A percentile compares a stretch with the other conserved stretches of the same genome.
These are phyloP conservation scores for Elsinoe batatas DNA, from an alignment of 2,329 filamentous ascomycete genomes.

Conservation along the genomic window DNA sequence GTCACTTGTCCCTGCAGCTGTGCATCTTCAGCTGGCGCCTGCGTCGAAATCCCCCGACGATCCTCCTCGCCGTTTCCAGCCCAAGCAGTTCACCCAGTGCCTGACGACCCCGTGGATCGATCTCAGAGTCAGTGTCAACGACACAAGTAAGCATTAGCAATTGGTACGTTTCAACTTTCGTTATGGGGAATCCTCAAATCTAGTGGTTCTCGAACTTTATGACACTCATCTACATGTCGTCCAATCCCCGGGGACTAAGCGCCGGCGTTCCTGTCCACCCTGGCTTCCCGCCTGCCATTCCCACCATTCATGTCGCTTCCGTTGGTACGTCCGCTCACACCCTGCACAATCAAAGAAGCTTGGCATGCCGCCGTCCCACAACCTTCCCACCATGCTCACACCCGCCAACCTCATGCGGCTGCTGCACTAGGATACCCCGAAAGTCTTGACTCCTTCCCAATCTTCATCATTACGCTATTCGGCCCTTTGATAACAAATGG, in stretches of 20 bases:
- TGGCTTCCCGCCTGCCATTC: not conserved
- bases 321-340: not conserved
- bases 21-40: not conserved
- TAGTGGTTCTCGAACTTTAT: conserved; percentile 3
- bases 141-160: not conserved
- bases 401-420: not conserved
- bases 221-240: not conserved
- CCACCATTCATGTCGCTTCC: not conserved
- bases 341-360: conserved; percentile 11
- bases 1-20: not conserved
- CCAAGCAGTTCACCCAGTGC: not conserved
- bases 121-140: not conserved
- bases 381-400: not conserved
- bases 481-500: not conserved
- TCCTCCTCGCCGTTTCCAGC: not conserved
- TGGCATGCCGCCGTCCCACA: conserved; percentile 1
- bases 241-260: not conserved
- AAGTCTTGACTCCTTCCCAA: conserved; percentile 12
- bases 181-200: not conserved
- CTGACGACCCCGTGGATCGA: not conserved
- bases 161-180: not conserved
- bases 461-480: conserved; percentile 6
- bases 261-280: not conserved
- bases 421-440: not conserved
- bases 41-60: not conserved